Evolutionary conservation across 176 grass and related monocot genomes (phyloP), one percentile per base, ranked within the genome.

Genomic region (Triticum dicoccoides): DNA sequence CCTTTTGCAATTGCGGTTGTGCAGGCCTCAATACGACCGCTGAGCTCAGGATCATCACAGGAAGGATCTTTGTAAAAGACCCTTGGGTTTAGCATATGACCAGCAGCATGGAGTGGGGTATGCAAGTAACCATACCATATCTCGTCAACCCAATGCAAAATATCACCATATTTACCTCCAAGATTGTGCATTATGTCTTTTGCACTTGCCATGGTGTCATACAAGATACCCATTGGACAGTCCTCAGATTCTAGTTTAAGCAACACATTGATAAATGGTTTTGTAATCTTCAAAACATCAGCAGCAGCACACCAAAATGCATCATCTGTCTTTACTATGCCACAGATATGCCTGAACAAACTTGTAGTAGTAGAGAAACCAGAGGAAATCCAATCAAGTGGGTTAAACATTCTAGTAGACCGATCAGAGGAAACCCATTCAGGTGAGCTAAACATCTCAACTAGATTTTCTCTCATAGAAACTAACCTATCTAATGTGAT

Each of bases 81-180:
- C 62, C 76, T 61, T 27, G 96, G 96, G 79, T 98, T 98, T n/a
- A 98, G 84, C 84, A 73, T 75, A 77, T 95, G 89, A 70, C 82
- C 92, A 37, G 88, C 91, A 80, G 86, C 88, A 86, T 98, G 96
- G 61, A 96, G 51, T 38, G 93, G 85, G 68, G 86, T 88, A 68
- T 98, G 92, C 64, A 98, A 86, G 87, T 91, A 90, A 68, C 88
- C 38, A 23, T 95, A 86, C 93, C 96, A 98, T 56, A 96, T 82
- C 41, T 81, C 42, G 62, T 98, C 93, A 82, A 96, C 83, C 86
- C 86, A 44, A 77, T 25, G 18, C 86, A 92, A 96, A 85, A 84
- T 91, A 61, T 56, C 87, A 49, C n/a, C 82, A 88, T 92, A 82
- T 42, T 96, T 83, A 65, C 72, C 59, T 25, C 76, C 82, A 72